These are phyloP conservation scores for Carnegiea gigantea DNA, from an alignment of 179 eudicot genomes.

Conservation along the genomic window DNA sequence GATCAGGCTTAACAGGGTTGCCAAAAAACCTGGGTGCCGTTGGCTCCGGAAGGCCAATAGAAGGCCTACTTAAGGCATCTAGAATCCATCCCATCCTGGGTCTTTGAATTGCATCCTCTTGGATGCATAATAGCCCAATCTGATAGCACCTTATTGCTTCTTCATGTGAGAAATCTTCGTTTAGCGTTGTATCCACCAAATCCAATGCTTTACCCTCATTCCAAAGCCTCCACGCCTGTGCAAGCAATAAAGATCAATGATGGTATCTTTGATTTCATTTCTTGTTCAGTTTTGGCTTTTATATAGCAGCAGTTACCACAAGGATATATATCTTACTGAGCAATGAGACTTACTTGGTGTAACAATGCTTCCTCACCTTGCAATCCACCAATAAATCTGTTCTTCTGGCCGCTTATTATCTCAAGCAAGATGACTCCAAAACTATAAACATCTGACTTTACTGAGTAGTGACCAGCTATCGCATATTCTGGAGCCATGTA, in stretches of 20 bases:
- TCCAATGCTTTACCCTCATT: constrained; percentile 31
- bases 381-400: not conserved
- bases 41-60: constrained; percentile 18
- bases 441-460: not conserved
- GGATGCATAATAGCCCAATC: constrained; percentile 46
- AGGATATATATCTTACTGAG: not conserved
- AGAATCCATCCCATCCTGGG: constrained; percentile 31
- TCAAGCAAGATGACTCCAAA: not conserved
- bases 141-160: constrained; percentile 34
- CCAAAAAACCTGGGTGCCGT: constrained; percentile 16
- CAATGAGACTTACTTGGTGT: not conserved
- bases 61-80: constrained; percentile 12
- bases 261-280: not conserved
- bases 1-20: not conserved
- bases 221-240: constrained; percentile 53
- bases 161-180: not conserved
- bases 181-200: constrained; percentile 32
- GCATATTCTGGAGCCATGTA: constrained; percentile 12
- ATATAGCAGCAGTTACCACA: not conserved
- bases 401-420: not conserved
- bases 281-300: not conserved
- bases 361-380: not conserved
- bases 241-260: not conserved
- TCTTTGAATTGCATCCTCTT: constrained; percentile 34
- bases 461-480: not conserved